Evolutionary conservation across 768 basidiomycete species (phyloP), one percentile per base, ranked within the genome.

Genomic region (Nidularia pulvinata): DNA sequence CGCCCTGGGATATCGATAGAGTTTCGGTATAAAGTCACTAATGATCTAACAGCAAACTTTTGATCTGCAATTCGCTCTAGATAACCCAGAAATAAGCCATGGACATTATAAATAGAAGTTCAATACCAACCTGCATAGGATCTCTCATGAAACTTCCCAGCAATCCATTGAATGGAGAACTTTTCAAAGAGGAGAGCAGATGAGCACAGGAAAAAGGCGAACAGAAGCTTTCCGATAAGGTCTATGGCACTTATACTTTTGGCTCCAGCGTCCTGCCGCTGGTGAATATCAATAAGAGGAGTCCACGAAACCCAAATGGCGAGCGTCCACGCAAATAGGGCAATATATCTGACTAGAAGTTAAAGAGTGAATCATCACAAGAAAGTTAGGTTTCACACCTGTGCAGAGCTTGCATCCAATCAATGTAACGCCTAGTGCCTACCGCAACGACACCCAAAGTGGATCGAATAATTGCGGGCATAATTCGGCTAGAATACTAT

Each of bases 121-220:
- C n/a, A 45, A 9, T 5, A 59, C 72, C 19, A 42, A 82, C 83
- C 82, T 44, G 81, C 81, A 59, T 88, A 92, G 5, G 85, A 87
- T 48, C 84, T 72, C 64, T 91, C 88, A 63, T 93, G 91, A 67
- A 92, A 93, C 63, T 91, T 89, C 45, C 75, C 78, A 46, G 88
- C 88, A 59, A 96, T 93, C 76, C 85, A 85, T 66, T 95, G 94
- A 47, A 97, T 90, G 11, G 88, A 68, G 55, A 95, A 82, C 64
- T 97, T 97, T 68, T 95, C 93, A 51, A 81, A 86, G 9, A 89
- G 76, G 5, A 95, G 79, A 25, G 93, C 76, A 30, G 79, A 79
- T 0, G 87, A 68, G 62, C 85, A 90, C 47, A 95, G 62, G 63
- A 85, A 80, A 48, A 89, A 65, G 6, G 85, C 90, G 62, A 95